phyloP scores from a whole-genome alignment of 805 yeast genomes.

The Saturnispora mendoncae region DNA sequence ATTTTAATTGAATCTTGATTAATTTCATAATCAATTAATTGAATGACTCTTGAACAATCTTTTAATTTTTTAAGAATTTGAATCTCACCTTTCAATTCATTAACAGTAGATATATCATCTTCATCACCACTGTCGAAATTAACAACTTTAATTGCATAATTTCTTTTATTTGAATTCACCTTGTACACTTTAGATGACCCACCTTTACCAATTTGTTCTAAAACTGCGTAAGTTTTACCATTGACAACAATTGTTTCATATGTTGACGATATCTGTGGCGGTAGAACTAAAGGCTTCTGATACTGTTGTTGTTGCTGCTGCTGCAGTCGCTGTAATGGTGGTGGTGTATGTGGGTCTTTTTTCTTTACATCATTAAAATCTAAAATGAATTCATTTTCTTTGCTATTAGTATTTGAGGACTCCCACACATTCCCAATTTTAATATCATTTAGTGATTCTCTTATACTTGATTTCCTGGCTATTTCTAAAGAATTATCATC shows the following conservation, averaged over 20 bases:
- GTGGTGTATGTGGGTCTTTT: neutral
- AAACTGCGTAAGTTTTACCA: conserved; percentile 55
- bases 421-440: conserved; percentile 11
- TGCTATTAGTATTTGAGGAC: neutral
- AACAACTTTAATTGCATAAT: conserved; percentile 74
- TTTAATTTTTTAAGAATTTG: conserved; percentile 56
- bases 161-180: conserved; percentile 30
- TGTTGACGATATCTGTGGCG: conserved; percentile 2
- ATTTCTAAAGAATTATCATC: conserved; percentile 22
- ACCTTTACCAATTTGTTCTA: conserved; percentile 80
- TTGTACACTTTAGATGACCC: conserved; percentile 88
- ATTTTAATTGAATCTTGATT: conserved; percentile 53
- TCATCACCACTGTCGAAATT: conserved; percentile 50
- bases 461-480: conserved; percentile 18
- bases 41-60: conserved; percentile 64
- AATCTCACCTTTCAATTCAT: conserved; percentile 86
- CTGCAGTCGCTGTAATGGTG: neutral
- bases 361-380: neutral
- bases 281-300: no score
- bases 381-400: conserved; percentile 3
- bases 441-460: conserved; percentile 14
- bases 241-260: conserved; percentile 34
- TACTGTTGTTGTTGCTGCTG: neutral
- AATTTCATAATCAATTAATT: conserved; percentile 65
- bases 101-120: conserved; percentile 44